A percentile compares a stretch with the other conserved stretches of the same genome.
Conservation (phyloP, 371 early-diverging fungal species). For the Parasitella parasitica region DNA sequence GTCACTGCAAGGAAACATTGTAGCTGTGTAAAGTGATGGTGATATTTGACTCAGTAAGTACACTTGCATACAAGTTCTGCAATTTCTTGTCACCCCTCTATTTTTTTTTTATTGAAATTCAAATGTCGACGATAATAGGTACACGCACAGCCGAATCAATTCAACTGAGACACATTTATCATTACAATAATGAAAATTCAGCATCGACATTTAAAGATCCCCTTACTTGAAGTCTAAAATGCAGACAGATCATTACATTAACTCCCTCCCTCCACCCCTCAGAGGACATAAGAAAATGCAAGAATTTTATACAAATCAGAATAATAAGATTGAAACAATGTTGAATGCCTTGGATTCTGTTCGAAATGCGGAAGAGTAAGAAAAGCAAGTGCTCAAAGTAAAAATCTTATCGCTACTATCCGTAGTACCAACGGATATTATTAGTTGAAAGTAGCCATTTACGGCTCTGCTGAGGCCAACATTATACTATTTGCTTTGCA, state of each 20-base stretch:
- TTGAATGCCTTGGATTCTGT: slow-evolving; percentile 52
- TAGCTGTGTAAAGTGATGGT: too few relatives aligned
- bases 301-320: slow-evolving; percentile 80
- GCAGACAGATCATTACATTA: slow-evolving; percentile 29
- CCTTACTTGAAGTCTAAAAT: slow-evolving; percentile 19
- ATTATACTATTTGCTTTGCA: slow-evolving; percentile 79
- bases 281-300: slow-evolving; percentile 34
- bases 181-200: neutral
- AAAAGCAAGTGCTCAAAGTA: slow-evolving; percentile 54
- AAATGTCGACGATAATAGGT: neutral
- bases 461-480: slow-evolving; percentile 82
- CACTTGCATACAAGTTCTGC: too few relatives aligned
- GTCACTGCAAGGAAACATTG: too few relatives aligned
- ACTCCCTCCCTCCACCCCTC: neutral
- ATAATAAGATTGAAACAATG: slow-evolving; percentile 78
- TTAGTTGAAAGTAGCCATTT: slow-evolving; percentile 80
- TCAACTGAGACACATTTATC: slow-evolving; percentile 1
- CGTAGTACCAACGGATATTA: too few relatives aligned
- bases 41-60: too few relatives aligned
- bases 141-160: neutral
- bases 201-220: slow-evolving; percentile 14
- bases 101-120: neutral
- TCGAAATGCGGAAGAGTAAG: slow-evolving; percentile 37
- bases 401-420: neutral
- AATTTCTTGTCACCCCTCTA: too few relatives aligned